phyloP scores from a whole-genome alignment of 1,284 basidiomycete genomes.

The Retiboletus flavoniger region DNA sequence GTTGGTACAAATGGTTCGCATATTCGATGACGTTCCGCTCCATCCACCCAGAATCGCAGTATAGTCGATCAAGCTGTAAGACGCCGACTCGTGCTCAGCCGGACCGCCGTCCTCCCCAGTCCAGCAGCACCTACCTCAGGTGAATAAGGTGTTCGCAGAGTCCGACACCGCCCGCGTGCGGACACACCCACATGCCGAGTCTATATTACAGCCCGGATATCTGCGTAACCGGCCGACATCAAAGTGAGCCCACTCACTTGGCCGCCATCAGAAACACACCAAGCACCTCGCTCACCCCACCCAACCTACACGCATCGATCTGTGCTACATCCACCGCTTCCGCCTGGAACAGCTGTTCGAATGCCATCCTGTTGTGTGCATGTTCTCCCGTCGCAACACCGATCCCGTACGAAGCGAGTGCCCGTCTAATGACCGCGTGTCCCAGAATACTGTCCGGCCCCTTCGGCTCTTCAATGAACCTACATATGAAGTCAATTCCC shows the following conservation, averaged over 20 bases:
- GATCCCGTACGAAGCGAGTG: slow-evolving; percentile 77
- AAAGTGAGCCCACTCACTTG: slow-evolving; percentile 54
- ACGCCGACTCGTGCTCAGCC: slow-evolving; percentile 6
- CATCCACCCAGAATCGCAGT: slow-evolving; percentile 84
- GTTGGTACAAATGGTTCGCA: slow-evolving; percentile 87
- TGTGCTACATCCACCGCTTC: slow-evolving; percentile 85
- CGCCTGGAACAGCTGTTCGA: slow-evolving; percentile 92
- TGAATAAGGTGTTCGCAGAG: slow-evolving; percentile 93
- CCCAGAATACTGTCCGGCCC: slow-evolving; percentile 88
- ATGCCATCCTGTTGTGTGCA: slow-evolving; percentile 90
- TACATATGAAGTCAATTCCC: slow-evolving; percentile 29
- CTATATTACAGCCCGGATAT: slow-evolving; percentile 34
- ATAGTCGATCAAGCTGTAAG: slow-evolving; percentile 79
- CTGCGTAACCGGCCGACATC: not conserved
- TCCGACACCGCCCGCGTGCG: slow-evolving; percentile 92
- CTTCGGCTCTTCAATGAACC: slow-evolving; percentile 95
- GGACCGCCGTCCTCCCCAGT: slow-evolving; percentile 8
- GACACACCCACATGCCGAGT: slow-evolving; percentile 87
- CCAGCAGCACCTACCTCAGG: slow-evolving; percentile 51
- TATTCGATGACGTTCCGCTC: slow-evolving; percentile 90
- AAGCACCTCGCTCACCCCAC: slow-evolving; percentile 89
- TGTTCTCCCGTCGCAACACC: slow-evolving; percentile 96
- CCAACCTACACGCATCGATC: slow-evolving; percentile 90
- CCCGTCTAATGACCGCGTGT: slow-evolving; percentile 77
- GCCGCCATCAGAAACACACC: slow-evolving; percentile 89